Evolutionary conservation across 2,329 filamentous ascomycete species (phyloP), one percentile per base, ranked within the genome.

Genomic region (Malbranchea zuffiana): DNA sequence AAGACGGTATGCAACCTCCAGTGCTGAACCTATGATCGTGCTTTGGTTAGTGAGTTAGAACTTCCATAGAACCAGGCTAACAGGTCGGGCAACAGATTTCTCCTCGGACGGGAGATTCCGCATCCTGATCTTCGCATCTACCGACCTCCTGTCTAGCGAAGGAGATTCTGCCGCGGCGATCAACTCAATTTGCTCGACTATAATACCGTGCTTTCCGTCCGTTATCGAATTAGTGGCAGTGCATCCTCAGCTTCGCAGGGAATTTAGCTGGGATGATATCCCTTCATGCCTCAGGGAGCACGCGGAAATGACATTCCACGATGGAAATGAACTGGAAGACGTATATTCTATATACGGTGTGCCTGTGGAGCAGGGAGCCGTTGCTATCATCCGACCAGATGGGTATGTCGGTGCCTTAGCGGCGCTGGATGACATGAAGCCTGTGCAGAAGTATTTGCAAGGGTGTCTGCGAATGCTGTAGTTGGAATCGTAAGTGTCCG

Each of bases 381-480:
- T 60, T 20, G 50, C 53, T n/a, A 49, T 59, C 11, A 44, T 62
- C 6, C 50, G 60, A 15, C 60, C 59, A 0, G 60, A 63, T 48
- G 59, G 58, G 6, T 60, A 59, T 45, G 41, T 60, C 31, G 57
- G 57, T 10, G 39, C 35, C 5, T 20, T 40, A 29, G 49, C 51
- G 2, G 48, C 41, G 4, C 42, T 58, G 24, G 15, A 27, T 12
- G 33, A 16, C 7, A 18, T 53, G 2, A 23, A 39, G 10, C 40
- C 44, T 11, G 45, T 56, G 5, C 38, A 52, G 18, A 26, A 18
- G 3, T 59, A 52, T 40, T 33, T 59, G 30, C 34, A 17, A 24
- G n/a, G 28, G 5, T 42, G 31, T 36, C 27, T 36, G 6, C 15
- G 16, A 25, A 10, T 17, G 33, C n/a, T n/a, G n/a, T n/a, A n/a